phyloP scores from a whole-genome alignment of 495 filamentous ascomycete genomes.

The Hypomontagnella submonticulosa region DNA sequence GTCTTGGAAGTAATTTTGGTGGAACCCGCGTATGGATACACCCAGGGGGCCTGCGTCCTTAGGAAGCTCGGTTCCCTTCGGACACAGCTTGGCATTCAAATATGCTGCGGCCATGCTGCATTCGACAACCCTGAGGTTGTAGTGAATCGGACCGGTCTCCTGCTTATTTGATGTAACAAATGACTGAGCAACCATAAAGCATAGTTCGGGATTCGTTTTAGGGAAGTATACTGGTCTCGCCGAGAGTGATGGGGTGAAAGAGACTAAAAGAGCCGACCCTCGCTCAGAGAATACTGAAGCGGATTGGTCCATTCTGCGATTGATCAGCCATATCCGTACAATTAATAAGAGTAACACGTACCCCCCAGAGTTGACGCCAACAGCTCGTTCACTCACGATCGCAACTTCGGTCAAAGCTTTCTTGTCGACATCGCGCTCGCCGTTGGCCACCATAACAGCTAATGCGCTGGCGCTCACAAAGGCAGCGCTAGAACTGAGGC shows the following conservation, averaged over 20 bases:
- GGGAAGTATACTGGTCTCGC: conserved; percentile 87
- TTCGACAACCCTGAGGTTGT: conserved; percentile 97
- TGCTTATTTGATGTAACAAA: conserved; percentile 96
- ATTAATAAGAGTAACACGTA: conserved; percentile 53
- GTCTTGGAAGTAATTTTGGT: conserved; percentile 77
- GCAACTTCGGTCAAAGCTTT: conserved; percentile 89
- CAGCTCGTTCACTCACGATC: conserved; percentile 91
- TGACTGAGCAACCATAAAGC: conserved; percentile 92
- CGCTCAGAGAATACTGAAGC: conserved; percentile 91
- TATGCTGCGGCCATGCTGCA: conserved; percentile 87
- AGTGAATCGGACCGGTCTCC: conserved; percentile 89
- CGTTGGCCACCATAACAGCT: conserved; percentile 88
- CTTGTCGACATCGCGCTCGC: conserved; percentile 82
- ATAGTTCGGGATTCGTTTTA: conserved; percentile 80
- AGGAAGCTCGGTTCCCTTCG: conserved; percentile 72
- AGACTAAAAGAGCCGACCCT: conserved; percentile 88
- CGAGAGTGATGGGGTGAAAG: conserved; percentile 82
- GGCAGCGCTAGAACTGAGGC: conserved; percentile 91
- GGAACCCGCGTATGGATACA: conserved; percentile 85
- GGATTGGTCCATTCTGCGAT: conserved; percentile 89
- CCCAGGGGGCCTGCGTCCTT: conserved; percentile 85
- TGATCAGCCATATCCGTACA: conserved; percentile 17
- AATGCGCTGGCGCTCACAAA: conserved; percentile 92
- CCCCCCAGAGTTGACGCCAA: conserved; percentile 97
- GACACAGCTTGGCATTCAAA: conserved; percentile 61